Base-by-base conservation (phyloP, 371 early-diverging fungal genomes). In the Mortierella sp. region DNA sequence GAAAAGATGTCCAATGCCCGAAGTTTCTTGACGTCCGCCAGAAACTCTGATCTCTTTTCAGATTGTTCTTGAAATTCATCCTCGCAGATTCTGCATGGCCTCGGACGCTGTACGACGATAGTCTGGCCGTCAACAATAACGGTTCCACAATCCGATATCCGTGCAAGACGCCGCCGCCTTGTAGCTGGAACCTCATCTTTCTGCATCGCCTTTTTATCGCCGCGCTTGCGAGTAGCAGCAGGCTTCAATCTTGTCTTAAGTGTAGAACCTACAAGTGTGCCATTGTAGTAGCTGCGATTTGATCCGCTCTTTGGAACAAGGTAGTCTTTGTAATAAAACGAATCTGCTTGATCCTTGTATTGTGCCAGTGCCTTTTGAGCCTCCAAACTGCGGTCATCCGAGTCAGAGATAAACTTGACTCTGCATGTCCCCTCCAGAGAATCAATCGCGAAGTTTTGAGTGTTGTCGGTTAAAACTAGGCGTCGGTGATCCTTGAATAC, bases 1-100 rank as follows among this genome's bases (percentile, higher is more conserved):
- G 89, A 85, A 62, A 91, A 91, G 47, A 91, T 83, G 70, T 91
- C 91, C 31, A 91, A 69, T 0, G 89, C 90, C 2, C 73, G 72
- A 22, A 89, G 83, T 13, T 76, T 81, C 49, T 81, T 77, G 32
- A 49, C 15, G 0, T 35, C 34, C 4, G 49, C 19, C n/a, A 56
- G 19, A 15, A 66, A 68, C 9, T 63, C 32, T 1, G 66, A 40
- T 15, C 28, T 28, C 8, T 69, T 23, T 9, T 75, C 58, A 10
- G 26, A 29, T 12, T 61, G 58, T 13, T 54, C 53, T 13, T 56
- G 40, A n/a, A 76, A 64, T 35, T 72, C 32, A 26, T 67, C 58
- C 64, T 75, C 75, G 58, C 88, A 85, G 37, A 64, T 43, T 9
- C 64, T 63, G 45, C 86, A 85, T 56, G 35, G 64, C 28, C 45